A percentile compares a stretch with the other conserved stretches of the same genome.
These are phyloP conservation scores for Nemania bipapillata DNA, from an alignment of 2,329 filamentous ascomycete genomes.

Conservation along the genomic window DNA sequence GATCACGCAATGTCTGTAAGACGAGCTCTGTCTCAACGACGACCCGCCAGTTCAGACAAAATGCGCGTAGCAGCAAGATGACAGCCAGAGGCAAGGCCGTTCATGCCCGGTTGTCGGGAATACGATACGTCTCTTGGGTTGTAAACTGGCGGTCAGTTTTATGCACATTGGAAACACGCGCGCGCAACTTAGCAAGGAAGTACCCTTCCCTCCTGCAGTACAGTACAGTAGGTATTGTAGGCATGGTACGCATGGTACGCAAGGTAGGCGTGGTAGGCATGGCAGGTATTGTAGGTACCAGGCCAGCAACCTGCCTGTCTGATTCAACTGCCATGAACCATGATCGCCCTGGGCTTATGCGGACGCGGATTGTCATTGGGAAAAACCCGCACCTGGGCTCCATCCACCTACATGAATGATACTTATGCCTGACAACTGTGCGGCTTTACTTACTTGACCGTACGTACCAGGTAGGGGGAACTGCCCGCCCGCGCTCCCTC, in stretches of 20 bases:
- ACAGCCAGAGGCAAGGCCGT: constrained; percentile 38
- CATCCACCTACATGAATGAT: constrained; percentile 47
- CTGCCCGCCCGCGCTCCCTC: constrained; percentile 14
- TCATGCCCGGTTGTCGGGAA: constrained; percentile 48
- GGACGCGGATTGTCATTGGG: constrained; percentile 36
- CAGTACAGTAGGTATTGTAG: neutral
- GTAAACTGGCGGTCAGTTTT: constrained; percentile 63
- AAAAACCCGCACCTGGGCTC: constrained; percentile 41
- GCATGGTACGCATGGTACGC: too few relatives aligned
- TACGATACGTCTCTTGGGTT: constrained; percentile 45
- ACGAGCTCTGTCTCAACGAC: constrained; percentile 38
- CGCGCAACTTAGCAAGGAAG: constrained; percentile 39
- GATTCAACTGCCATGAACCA: constrained; percentile 55
- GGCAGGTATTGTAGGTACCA: neutral
- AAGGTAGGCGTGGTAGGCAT: too few relatives aligned
- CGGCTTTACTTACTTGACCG: constrained; percentile 37
- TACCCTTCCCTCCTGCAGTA: constrained; percentile 44
- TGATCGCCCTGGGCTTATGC: constrained; percentile 53
- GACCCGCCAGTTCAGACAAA: constrained; percentile 23
- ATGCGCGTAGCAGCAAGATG: constrained; percentile 36
- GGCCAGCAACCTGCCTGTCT: constrained; percentile 46
- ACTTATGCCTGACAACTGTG: constrained; percentile 45
- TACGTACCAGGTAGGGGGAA: constrained; percentile 34
- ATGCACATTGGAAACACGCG: constrained; percentile 48
- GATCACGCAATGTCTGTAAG: constrained; percentile 44